Percentiles rank a stretch among this genome's conserved stretches.
phyloP scores from a whole-genome alignment of 2,329 filamentous ascomycete genomes.

The Dendrostoma leiphaemia region DNA sequence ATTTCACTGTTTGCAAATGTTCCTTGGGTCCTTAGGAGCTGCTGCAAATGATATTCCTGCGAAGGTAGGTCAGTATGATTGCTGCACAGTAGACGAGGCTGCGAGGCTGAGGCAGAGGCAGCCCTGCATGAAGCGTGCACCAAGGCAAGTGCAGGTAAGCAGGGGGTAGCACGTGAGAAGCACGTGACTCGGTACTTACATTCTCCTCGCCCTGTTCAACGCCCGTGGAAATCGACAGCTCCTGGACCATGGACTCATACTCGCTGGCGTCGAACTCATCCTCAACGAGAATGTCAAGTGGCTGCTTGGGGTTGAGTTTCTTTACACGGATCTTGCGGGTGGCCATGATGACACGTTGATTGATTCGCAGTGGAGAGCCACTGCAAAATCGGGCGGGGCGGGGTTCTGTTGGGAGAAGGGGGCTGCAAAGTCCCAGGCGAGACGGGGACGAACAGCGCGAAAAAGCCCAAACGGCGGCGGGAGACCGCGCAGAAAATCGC shows the following conservation, averaged over 20 bases:
- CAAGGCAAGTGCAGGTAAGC: neutral
- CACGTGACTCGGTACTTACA: conserved; percentile 59
- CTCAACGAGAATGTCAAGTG: conserved; percentile 83
- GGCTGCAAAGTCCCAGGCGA: conserved; percentile 10
- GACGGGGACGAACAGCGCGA: conserved; percentile 27
- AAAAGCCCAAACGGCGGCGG: conserved; percentile 42
- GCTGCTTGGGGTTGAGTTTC: conserved; percentile 90
- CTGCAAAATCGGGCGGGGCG: conserved; percentile 20
- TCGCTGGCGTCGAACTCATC: conserved; percentile 82
- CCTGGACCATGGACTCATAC: conserved; percentile 81
- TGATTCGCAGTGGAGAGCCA: conserved; percentile 34
- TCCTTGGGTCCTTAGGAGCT: conserved; percentile 61
- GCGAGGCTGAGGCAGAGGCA: too few relatives aligned
- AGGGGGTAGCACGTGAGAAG: conserved; percentile 17
- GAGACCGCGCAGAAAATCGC: conserved; percentile 64
- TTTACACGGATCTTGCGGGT: conserved; percentile 75
- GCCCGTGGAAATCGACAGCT: conserved; percentile 88
- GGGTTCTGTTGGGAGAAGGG: conserved; percentile 17
- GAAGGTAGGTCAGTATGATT: conserved; percentile 29
- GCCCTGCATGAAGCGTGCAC: too few relatives aligned
- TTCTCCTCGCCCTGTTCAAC: conserved; percentile 97
- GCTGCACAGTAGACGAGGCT: neutral
- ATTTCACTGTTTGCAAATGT: conserved; percentile 60
- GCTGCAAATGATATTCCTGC: conserved; percentile 94
- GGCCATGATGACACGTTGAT: conserved; percentile 44